phyloP scores from a whole-genome alignment of 2,329 filamentous ascomycete genomes.

The Chaetomiaceae sp. region DNA sequence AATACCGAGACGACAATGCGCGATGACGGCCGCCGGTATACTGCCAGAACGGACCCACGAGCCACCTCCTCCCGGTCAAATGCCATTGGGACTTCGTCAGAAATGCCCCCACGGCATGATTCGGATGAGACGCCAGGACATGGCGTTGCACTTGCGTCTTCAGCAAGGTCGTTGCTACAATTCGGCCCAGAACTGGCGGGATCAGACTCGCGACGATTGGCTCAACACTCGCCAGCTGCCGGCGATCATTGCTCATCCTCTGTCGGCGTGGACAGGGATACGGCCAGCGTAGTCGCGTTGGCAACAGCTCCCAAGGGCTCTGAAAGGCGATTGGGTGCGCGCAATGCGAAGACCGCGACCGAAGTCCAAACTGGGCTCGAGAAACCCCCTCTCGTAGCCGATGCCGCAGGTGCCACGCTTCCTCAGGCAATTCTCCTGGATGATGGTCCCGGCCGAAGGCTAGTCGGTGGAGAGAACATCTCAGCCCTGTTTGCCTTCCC shows the following conservation, averaged over 20 bases:
- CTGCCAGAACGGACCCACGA: too few relatives aligned
- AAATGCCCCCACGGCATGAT: background rate
- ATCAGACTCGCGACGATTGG: background rate
- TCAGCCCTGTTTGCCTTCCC: too few relatives aligned
- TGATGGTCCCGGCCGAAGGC: background rate
- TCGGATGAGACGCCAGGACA: background rate
- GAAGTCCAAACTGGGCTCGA: background rate
- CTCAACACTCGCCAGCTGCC: too few relatives aligned
- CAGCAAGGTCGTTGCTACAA: background rate
- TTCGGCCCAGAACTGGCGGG: background rate
- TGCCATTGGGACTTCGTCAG: background rate
- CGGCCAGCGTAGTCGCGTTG: too few relatives aligned
- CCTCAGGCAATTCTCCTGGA: conserved; percentile 16
- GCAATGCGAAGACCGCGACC: too few relatives aligned
- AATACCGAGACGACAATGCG: background rate
- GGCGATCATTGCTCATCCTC: background rate
- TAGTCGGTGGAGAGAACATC: background rate
- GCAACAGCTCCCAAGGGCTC: too few relatives aligned
- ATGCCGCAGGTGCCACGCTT: background rate
- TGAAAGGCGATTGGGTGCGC: background rate
- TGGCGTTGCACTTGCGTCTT: background rate
- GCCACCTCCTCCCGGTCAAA: background rate
- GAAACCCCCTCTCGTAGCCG: too few relatives aligned
- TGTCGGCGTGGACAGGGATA: background rate
- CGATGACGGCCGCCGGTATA: too few relatives aligned